Base-by-base conservation (phyloP, 2,329 filamentous ascomycete genomes). In the Elsinoe fawcettii region DNA sequence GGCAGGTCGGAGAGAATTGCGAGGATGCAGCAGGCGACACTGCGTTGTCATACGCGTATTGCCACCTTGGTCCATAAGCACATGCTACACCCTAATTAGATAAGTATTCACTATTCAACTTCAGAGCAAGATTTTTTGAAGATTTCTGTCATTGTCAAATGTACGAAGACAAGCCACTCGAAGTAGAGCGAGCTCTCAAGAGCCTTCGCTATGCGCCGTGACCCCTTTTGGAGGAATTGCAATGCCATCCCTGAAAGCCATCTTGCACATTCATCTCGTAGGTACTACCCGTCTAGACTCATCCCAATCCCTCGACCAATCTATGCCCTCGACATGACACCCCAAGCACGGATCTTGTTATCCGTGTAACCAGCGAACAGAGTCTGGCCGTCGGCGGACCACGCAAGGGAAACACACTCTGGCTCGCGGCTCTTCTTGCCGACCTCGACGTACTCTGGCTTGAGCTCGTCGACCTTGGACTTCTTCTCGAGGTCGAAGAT, bases 401-500 rank as follows among this genome's bases (percentile, higher is more conserved):
- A 99, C 75, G 92, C 92, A 79, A 99, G 83, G 75, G 84, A 90
- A 72, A 99, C 86, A 78, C 92, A 97, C 86, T 97, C 92, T 70
- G 93, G 93, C 80, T 96, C 92, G 75, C 91, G 86, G 85, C 87
- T 90, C 90, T 97, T 97, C 90, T 96, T 96, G 81, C 91, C 89
- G 75, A 90, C 87, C 75, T 90, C 84, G 73, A 90, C 82, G 82
- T 93, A 95, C 77, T 99, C 93, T 68, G 92, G 92, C 87, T 95
- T 96, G 77, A 99, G 86, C 86, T 97, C 93, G 72, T 97, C 92
- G 74, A 97, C 92, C 88, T 96, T 97, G 87, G 87, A 95, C 91
- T 99, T 99, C 91, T 99, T 99, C 90, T 99, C 93, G 69, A 99
- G 86, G 74, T 99, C 93, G 81, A 99, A 99, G 84, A 99, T 97